Evolutionary conservation across 768 basidiomycete species (phyloP).

Genomic region (Mycena sanguinolenta): DNA sequence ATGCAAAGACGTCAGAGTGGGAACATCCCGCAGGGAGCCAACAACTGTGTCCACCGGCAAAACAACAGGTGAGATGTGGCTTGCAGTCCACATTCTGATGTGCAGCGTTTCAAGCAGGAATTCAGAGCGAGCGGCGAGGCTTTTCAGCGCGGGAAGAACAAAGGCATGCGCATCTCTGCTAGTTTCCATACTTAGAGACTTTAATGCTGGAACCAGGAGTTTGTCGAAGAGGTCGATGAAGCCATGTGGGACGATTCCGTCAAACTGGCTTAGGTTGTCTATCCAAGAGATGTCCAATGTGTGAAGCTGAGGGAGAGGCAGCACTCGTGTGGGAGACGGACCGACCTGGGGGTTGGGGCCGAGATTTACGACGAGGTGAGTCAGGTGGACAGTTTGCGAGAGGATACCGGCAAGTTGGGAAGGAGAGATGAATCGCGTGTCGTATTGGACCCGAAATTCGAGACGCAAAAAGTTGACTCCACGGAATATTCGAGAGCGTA

Average conservation of each 20-base stretch:
- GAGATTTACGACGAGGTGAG: not conserved
- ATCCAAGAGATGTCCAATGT: not conserved
- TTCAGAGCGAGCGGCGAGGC: not conserved
- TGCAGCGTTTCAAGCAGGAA: not conserved
- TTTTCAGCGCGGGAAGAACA: conserved; percentile 3
- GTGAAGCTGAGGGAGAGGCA: conserved; percentile 3
- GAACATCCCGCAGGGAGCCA: not conserved
- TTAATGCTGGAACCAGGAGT: conserved; percentile 2
- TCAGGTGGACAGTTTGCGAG: not conserved
- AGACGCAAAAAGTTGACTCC: conserved; percentile 1
- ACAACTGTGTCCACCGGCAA: not conserved
- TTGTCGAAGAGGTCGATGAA: not conserved
- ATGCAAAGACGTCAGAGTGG: not conserved
- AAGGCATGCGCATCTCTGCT: not conserved
- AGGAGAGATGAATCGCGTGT: not conserved
- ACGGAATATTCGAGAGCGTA: conserved; percentile 15
- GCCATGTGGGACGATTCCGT: not conserved
- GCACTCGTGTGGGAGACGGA: not conserved
- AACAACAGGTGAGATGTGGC: too few relatives aligned
- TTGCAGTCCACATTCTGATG: not conserved
- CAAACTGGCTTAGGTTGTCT: too few relatives aligned
- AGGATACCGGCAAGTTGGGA: conserved; percentile 5
- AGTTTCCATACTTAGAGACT: not conserved
- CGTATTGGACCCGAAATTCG: not conserved
- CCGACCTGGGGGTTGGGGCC: not conserved